A percentile compares a stretch with the other conserved stretches of the same genome.
phyloP scores from a whole-genome alignment of 345 rosid species.

The Iberis pinnata region DNA sequence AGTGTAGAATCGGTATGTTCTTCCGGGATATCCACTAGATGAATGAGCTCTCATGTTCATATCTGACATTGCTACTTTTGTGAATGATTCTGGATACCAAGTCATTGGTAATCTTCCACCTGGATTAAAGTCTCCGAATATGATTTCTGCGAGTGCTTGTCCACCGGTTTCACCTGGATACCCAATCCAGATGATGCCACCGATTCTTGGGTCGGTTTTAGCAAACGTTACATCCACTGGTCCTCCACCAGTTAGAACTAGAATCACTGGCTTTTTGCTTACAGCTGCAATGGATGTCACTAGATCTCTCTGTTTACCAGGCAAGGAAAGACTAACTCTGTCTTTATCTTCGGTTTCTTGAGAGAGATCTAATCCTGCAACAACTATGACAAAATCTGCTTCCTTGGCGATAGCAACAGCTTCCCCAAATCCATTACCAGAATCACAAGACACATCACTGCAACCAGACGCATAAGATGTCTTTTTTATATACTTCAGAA shows the following conservation, averaged over 20 bases:
- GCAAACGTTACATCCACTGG: conserved; percentile 84
- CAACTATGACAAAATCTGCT: conserved; percentile 59
- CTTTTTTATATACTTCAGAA: conserved; percentile 40
- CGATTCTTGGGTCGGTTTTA: conserved; percentile 43
- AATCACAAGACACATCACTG: conserved; percentile 49
- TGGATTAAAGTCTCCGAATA: conserved; percentile 87
- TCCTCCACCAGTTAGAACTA: conserved; percentile 92
- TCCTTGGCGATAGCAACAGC: conserved; percentile 50
- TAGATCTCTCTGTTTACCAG: conserved; percentile 70
- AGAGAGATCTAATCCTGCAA: conserved; percentile 72
- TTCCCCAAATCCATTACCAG: conserved; percentile 42
- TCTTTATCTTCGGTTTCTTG: conserved; percentile 90
- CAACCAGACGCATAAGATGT: conserved; percentile 59
- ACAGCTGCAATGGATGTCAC: conserved; percentile 55
- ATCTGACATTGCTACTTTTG: conserved; percentile 63
- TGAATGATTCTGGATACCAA: conserved; percentile 84
- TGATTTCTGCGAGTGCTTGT: conserved; percentile 66
- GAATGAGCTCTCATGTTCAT: conserved; percentile 82
- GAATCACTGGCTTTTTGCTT: conserved; percentile 63
- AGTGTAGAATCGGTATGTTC: conserved; percentile 78
- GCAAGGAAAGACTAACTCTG: conserved; percentile 73
- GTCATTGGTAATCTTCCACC: conserved; percentile 91
- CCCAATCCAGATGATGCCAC: conserved; percentile 85
- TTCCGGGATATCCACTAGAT: conserved; percentile 72
- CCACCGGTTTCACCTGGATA: conserved; percentile 95